A percentile compares a stretch with the other conserved stretches of the same genome.
These are phyloP conservation scores for Colletotrichum limetticola DNA, from an alignment of 2,329 filamentous ascomycete genomes.

Conservation along the genomic window DNA sequence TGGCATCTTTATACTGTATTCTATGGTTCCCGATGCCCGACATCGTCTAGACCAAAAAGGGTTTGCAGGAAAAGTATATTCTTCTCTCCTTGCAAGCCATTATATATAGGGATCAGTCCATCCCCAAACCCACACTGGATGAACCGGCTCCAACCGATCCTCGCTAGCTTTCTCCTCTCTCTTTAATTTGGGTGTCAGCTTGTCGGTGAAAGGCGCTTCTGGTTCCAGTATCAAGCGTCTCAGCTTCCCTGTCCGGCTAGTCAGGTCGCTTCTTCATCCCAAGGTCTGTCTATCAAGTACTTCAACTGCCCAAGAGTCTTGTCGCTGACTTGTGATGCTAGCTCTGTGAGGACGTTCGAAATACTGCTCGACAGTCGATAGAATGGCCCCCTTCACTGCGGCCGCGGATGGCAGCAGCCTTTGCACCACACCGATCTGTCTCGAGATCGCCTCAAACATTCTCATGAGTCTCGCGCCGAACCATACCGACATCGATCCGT, in stretches of 20 bases:
- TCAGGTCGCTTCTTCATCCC: not conserved
- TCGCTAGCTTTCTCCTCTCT: not conserved
- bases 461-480: conserved; percentile 45
- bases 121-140: not conserved
- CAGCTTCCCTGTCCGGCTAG: not conserved
- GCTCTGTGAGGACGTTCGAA: not conserved
- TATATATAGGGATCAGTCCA: conserved; percentile 9
- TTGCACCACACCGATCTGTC: conserved; percentile 41
- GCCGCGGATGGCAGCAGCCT: conserved; percentile 8
- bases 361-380: not conserved
- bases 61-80: not conserved
- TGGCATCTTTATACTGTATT: not conserved
- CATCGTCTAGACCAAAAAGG: not conserved
- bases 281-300: not conserved
- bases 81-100: not conserved
- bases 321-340: not conserved
- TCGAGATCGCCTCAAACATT: conserved; percentile 43
- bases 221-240: not conserved
- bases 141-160: not conserved
- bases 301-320: not conserved
- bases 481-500: conserved; percentile 73
- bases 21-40: not conserved
- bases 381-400: conserved; percentile 13
- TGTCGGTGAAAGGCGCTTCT: not conserved
- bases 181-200: too few species aligned